These are phyloP conservation scores for Kluyveromyces starmeri DNA, from an alignment of 805 yeast genomes.

Conservation along the genomic window DNA sequence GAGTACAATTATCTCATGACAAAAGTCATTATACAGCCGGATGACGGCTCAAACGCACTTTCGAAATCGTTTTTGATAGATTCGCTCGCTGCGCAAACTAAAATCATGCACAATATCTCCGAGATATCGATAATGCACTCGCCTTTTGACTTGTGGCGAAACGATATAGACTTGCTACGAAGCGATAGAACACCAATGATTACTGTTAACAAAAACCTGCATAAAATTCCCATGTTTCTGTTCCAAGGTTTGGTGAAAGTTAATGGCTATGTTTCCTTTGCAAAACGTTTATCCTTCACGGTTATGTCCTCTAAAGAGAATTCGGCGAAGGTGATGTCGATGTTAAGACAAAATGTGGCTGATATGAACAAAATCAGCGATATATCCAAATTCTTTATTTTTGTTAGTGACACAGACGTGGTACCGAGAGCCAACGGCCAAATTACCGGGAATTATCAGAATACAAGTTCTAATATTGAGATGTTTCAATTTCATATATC, in stretches of 20 bases:
- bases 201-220: constrained; percentile 31
- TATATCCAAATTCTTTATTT: constrained; percentile 15
- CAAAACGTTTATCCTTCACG: constrained; percentile 32
- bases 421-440: constrained; percentile 4
- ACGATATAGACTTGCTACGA: constrained; percentile 20
- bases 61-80: constrained; percentile 31
- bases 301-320: constrained; percentile 21
- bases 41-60: constrained; percentile 20
- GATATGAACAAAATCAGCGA: constrained; percentile 13
- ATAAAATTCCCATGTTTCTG: constrained; percentile 18
- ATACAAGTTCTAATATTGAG: constrained; percentile 6
- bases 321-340: constrained; percentile 7
- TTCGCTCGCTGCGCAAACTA: constrained; percentile 29
- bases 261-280: constrained; percentile 37
- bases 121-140: constrained; percentile 27
- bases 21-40: constrained; percentile 18
- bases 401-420: constrained; percentile 3
- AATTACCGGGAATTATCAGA: no score
- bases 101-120: constrained; percentile 19
- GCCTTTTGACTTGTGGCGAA: constrained; percentile 38
- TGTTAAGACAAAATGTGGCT: constrained; percentile 29
- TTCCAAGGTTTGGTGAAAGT: constrained; percentile 34
- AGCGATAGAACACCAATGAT: constrained; percentile 30
- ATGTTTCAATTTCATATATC: constrained; percentile 3
- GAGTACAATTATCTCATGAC: constrained; percentile 26